phyloP scores from a whole-genome alignment of 148 eudicot genomes.

The Vaccinium vitisidaea region DNA sequence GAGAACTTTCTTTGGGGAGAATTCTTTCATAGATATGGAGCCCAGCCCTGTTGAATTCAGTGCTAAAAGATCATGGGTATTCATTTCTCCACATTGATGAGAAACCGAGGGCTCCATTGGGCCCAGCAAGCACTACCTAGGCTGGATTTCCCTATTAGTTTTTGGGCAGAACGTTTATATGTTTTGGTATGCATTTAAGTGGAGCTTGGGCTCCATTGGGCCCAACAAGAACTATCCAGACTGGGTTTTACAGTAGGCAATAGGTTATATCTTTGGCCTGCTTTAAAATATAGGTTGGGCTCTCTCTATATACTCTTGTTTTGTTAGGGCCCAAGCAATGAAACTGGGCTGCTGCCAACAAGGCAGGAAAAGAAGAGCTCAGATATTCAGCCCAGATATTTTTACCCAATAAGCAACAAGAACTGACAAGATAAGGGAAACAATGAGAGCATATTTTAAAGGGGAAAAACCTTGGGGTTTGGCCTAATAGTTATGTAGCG shows the following conservation, averaged over 20 bases:
- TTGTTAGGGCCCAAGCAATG: background rate
- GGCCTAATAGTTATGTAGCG: no score
- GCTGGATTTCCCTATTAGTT: background rate
- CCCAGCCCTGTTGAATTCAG: conserved; percentile 20
- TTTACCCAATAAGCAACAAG: background rate
- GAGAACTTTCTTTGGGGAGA: background rate
- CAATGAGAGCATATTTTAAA: background rate
- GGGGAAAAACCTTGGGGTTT: no score
- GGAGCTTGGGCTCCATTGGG: background rate
- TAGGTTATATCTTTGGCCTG: background rate
- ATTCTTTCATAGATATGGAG: conserved; percentile 13
- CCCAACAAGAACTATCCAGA: background rate
- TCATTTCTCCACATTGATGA: background rate
- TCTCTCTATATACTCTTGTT: background rate
- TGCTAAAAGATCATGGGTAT: background rate
- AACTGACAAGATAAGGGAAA: background rate
- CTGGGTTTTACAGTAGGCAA: background rate
- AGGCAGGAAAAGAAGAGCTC: background rate
- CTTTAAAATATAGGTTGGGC: conserved; percentile 1
- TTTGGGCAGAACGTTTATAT: background rate
- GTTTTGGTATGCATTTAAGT: background rate
- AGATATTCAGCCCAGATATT: background rate
- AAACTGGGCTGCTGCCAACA: background rate
- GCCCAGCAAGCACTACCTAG: conserved; percentile 4
- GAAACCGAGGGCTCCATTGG: background rate